Percentiles rank a stretch among this genome's conserved stretches.
phyloP scores from a whole-genome alignment of 768 basidiomycete species.

The Artomyces pyxidatus region DNA sequence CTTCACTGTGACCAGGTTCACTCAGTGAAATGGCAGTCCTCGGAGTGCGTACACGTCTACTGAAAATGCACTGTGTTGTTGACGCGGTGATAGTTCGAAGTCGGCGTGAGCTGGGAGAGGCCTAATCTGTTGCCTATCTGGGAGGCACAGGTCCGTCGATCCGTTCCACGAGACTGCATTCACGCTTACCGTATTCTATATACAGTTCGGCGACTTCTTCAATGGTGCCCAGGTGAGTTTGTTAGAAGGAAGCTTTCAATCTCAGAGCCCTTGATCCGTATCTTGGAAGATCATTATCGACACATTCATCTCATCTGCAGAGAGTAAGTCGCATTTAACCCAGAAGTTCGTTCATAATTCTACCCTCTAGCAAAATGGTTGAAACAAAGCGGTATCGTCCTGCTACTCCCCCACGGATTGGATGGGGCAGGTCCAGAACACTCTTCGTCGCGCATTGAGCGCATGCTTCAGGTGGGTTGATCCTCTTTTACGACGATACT shows the following conservation, averaged over 20 bases:
- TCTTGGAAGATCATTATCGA: conserved; percentile 67
- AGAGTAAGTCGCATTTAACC: conserved; percentile 44
- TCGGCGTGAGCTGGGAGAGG: conserved; percentile 83
- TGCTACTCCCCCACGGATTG: conserved; percentile 83
- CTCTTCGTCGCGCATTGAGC: conserved; percentile 80
- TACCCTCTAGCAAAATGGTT: conserved; percentile 74
- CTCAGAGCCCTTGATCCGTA: too few species aligned
- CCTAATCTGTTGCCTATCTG: conserved; percentile 79
- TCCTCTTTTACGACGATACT: background rate
- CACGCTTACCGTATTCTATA: background rate
- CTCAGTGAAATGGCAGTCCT: conserved; percentile 87
- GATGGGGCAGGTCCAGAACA: conserved; percentile 94
- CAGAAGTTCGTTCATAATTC: background rate
- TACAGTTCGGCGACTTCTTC: conserved; percentile 85
- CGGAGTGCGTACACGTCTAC: conserved; percentile 42
- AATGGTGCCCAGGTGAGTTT: conserved; percentile 67
- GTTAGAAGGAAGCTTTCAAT: too few species aligned
- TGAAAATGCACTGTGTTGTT: background rate
- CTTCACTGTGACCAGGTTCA: conserved; percentile 44
- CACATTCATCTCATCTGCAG: conserved; percentile 76
- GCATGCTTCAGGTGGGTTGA: conserved; percentile 71
- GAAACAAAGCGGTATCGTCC: conserved; percentile 80
- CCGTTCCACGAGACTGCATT: conserved; percentile 7
- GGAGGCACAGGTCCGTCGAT: conserved; percentile 68
- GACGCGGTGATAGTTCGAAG: conserved; percentile 57